phyloP scores from a whole-genome alignment of 1,139 yeast genomes.

The Geotrichum australiense region DNA sequence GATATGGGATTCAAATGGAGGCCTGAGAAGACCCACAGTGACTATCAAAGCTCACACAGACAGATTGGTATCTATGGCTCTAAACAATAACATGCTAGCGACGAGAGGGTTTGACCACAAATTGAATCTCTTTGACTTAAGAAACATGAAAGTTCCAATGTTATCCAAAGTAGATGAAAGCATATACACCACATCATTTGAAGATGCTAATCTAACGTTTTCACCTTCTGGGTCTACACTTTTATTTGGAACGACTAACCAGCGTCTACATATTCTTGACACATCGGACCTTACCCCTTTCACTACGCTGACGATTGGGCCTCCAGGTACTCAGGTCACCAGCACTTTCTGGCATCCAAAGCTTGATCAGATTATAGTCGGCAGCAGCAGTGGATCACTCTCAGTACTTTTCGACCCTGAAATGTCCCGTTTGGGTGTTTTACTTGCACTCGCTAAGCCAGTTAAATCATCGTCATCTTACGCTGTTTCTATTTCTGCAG shows the following conservation, averaged over 20 bases:
- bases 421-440: slow-evolving; percentile 30
- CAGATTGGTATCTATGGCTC: slow-evolving; percentile 2
- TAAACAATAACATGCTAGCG: slow-evolving; percentile 22
- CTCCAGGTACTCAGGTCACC: slow-evolving; percentile 21
- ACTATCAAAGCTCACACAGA: background rate
- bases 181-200: slow-evolving; percentile 14
- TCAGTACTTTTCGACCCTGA: slow-evolving; percentile 34
- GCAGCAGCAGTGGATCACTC: slow-evolving; percentile 31
- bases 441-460: slow-evolving; percentile 31
- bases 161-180: slow-evolving; percentile 23
- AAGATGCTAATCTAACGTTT: slow-evolving; percentile 25
- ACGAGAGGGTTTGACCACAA: slow-evolving; percentile 30
- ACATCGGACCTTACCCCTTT: slow-evolving; percentile 33
- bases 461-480: slow-evolving; percentile 20
- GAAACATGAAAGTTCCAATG: slow-evolving; percentile 33
- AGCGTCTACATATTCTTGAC: slow-evolving; percentile 33
- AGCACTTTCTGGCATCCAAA: slow-evolving; percentile 30
- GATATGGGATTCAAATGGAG: slow-evolving; percentile 31
- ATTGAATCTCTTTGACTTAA: slow-evolving; percentile 35
- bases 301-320: slow-evolving; percentile 22
- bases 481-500: slow-evolving; percentile 30
- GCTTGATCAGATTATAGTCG: slow-evolving; percentile 36
- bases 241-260: slow-evolving; percentile 24
- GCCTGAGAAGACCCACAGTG: slow-evolving; percentile 28
- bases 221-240: slow-evolving; percentile 30